A percentile compares a stretch with the other conserved stretches of the same genome.
These are phyloP conservation scores for Aspergillus brasiliensis DNA, from an alignment of 2,329 filamentous ascomycete species.

Conservation along the genomic window DNA sequence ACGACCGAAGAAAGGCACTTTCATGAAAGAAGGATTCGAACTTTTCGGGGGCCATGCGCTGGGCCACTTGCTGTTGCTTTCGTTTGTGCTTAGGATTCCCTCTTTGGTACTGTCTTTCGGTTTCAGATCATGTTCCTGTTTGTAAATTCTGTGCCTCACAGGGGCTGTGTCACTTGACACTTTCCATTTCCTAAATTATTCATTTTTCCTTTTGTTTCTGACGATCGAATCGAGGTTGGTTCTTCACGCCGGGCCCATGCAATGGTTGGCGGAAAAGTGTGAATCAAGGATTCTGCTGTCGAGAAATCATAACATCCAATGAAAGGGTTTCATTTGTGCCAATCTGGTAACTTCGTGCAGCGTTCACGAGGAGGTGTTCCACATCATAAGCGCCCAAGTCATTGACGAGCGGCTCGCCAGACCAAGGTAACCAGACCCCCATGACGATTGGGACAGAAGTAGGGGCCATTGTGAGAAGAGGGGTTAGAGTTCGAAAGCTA, in stretches of 20 bases:
- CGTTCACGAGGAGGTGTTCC: conserved; percentile 25
- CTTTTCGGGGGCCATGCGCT: conserved; percentile 2
- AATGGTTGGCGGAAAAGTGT: conserved; percentile 29
- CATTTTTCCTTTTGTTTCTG: conserved; percentile 17
- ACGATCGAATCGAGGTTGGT: conserved; percentile 28
- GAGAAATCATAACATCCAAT: conserved; percentile 29
- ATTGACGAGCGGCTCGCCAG: conserved; percentile 35
- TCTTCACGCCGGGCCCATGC: conserved; percentile 28
- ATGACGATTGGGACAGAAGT: background rate
- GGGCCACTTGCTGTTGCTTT: conserved; percentile 17
- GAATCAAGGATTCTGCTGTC: conserved; percentile 14
- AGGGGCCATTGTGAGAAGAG: background rate
- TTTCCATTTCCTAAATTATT: conserved; percentile 8
- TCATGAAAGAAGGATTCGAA: conserved; percentile 16
- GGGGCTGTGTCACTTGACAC: conserved; percentile 16
- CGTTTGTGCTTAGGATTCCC: conserved; percentile 27
- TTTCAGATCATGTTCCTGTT: conserved; percentile 12
- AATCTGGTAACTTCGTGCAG: conserved; percentile 14
- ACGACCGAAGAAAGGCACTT: conserved; percentile 38
- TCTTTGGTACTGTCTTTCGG: conserved; percentile 19
- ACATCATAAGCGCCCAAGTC: conserved; percentile 38
- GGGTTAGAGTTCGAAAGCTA: background rate
- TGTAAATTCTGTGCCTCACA: conserved; percentile 33
- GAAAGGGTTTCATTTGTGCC: conserved; percentile 20
- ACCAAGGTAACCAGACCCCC: conserved; percentile 23